Evolutionary conservation across 2,329 filamentous ascomycete genomes (phyloP), one percentile per base, ranked within the genome.

Genomic region (Raffaelea albimanens): DNA sequence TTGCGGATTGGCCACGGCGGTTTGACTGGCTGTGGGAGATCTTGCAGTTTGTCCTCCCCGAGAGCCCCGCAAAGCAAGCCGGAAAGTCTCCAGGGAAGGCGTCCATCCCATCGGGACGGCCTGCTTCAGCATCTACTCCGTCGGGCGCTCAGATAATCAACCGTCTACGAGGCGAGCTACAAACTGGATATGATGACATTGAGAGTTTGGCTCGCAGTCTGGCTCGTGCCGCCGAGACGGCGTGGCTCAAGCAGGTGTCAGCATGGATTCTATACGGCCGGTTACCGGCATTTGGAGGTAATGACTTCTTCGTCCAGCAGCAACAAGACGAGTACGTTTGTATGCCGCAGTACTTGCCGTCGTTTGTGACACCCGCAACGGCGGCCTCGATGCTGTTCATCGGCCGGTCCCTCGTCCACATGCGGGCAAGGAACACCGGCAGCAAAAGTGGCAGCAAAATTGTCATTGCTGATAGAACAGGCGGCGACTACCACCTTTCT

Each of bases 261-360:
- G 85, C 86, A 22, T 98, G 91, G 91, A 75, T 97, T 9, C 67
- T 97, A 14, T 94, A 95, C 62, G 93, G 93, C 5, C 80, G 85
- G 44, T 67, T 95, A 49, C 90, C 91, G 1, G 76, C 75, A 14
- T 82, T 87, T 60, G 88, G 87, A 3, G 76, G 74, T 5, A 74
- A 78, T n/a, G 91, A 97, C 64, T 97, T 97, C 61, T 95, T 95
- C 61, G 79, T 97, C 29, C 75, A 76, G 59, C 72, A 63, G 54
- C 60, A 68, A 9, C 63, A 68, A 21, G 66, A 70, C 56, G 69
- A 79, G 40, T 90, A 83, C 61, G 66, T 68, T 11, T 72, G 79
- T 43, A 70, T 80, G 29, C 62, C 70, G 8, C 68, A 71, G 18
- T 66, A 94, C 7, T 63, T 95, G 2, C 93, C 93, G 0, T 80